These are phyloP conservation scores for Cercospora sp. DNA, from an alignment of 2,329 filamentous ascomycete genomes.

Conservation along the genomic window DNA sequence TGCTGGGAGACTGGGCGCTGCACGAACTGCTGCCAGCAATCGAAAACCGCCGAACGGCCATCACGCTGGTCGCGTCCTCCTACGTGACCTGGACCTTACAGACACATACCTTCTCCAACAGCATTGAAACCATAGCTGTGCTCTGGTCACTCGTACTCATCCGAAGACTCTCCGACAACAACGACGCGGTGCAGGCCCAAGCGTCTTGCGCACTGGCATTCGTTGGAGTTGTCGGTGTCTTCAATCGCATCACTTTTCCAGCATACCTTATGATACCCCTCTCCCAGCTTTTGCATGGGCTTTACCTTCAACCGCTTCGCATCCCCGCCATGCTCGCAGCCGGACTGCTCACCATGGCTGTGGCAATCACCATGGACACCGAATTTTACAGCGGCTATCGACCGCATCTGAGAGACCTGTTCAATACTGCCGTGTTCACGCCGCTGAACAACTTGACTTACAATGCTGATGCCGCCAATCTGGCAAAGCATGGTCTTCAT, in stretches of 20 bases:
- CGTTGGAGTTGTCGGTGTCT: conserved; percentile 79
- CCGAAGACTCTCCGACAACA: conserved; percentile 76
- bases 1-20: conserved; percentile 96
- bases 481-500: conserved; percentile 55
- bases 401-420: conserved; percentile 66
- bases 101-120: conserved; percentile 97
- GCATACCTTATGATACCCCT: conserved; percentile 86
- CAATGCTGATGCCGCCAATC: conserved; percentile 51
- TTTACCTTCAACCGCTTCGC: conserved; percentile 64
- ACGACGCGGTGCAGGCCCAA: conserved; percentile 73
- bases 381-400: conserved; percentile 74
- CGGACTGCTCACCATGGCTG: conserved; percentile 66
- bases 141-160: conserved; percentile 93
- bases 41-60: conserved; percentile 68
- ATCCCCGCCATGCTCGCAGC: conserved; percentile 59
- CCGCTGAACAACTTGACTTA: conserved; percentile 56
- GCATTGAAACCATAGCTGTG: conserved; percentile 88
- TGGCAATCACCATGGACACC: conserved; percentile 82
- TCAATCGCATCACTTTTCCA: conserved; percentile 97
- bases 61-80: conserved; percentile 86
- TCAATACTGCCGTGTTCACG: conserved; percentile 55
- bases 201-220: conserved; percentile 78
- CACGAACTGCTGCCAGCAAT: conserved; percentile 82
- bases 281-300: conserved; percentile 80
- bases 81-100: conserved; percentile 99